phyloP scores from a whole-genome alignment of 306 rosid species.

The Rosa multiflora region DNA sequence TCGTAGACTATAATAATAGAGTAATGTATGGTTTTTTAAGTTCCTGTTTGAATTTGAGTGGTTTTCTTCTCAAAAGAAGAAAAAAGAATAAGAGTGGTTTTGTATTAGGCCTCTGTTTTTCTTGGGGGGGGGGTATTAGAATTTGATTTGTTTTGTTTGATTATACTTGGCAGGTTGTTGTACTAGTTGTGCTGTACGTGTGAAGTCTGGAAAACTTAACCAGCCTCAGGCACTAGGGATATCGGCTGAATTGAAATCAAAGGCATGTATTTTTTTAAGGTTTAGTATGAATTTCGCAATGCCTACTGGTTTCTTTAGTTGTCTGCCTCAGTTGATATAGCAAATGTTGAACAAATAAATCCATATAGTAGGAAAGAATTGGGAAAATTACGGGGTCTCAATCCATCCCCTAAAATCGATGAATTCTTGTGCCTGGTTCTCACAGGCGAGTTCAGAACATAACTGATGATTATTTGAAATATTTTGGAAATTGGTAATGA shows the following conservation, averaged over 20 bases:
- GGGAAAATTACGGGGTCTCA: not conserved
- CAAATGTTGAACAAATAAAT: not conserved
- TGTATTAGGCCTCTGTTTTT: too few relatives aligned
- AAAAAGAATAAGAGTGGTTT: too few relatives aligned
- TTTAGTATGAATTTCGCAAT: not conserved
- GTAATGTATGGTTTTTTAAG: not conserved
- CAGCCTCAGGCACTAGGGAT: constrained; percentile 98
- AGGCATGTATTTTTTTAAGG: constrained; percentile 40
- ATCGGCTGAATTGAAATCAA: constrained; percentile 81
- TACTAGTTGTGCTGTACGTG: constrained; percentile 96
- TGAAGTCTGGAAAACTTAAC: constrained; percentile 80
- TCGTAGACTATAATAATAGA: not conserved
- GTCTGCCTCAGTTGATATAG: not conserved
- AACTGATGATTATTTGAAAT: not conserved
- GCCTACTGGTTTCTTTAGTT: not conserved
- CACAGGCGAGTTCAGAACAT: not conserved
- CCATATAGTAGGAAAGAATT: not conserved
- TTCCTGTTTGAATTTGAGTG: too few relatives aligned
- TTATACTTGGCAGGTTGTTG: constrained; percentile 76
- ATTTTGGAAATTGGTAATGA: not conserved
- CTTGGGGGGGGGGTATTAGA: too few relatives aligned
- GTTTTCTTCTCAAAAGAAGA: too few relatives aligned
- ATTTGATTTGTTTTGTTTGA: not conserved
- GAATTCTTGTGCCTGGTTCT: not conserved
- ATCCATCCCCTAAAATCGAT: not conserved